Percentiles rank a stretch among this genome's conserved stretches.
Conservation (phyloP, 768 basidiomycete genomes). For the Auricularia cornea region DNA sequence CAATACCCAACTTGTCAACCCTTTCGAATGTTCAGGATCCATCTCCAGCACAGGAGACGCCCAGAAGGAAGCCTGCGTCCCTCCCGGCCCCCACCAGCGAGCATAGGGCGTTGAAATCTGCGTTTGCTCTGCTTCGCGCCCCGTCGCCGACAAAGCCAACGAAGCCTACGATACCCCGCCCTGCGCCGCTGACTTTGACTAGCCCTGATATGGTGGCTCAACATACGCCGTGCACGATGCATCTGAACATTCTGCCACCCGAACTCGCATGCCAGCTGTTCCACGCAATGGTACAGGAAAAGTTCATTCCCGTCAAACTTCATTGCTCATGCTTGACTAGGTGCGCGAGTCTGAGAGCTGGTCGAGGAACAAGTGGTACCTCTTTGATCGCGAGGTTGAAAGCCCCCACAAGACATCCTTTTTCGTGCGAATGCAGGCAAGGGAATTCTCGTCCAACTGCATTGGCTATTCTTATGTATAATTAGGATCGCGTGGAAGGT, state of each 20-base stretch:
- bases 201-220: conserved; percentile 55
- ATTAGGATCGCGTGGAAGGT: background rate
- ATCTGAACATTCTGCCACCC: conserved; percentile 57
- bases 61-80: no score
- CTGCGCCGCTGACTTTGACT: conserved; percentile 54
- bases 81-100: no score
- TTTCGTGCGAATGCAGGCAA: conserved; percentile 44
- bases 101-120: conserved; percentile 13
- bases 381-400: conserved; percentile 73
- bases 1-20: no score
- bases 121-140: conserved; percentile 51
- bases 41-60: no score
- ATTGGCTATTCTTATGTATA: background rate
- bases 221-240: conserved; percentile 70
- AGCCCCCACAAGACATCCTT: conserved; percentile 80
- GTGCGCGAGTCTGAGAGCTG: conserved; percentile 26
- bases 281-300: conserved; percentile 48
- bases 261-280: conserved; percentile 71
- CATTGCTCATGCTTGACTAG: background rate
- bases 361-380: conserved; percentile 76
- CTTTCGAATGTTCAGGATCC: no score
- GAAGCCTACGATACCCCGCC: conserved; percentile 27
- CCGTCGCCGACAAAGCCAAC: conserved; percentile 31
- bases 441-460: background rate
- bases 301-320: conserved; percentile 4